Percentiles rank a stretch among this genome's conserved stretches.
Conservation (phyloP, 768 basidiomycete species). For the Sporobolomyces roseus region DNA sequence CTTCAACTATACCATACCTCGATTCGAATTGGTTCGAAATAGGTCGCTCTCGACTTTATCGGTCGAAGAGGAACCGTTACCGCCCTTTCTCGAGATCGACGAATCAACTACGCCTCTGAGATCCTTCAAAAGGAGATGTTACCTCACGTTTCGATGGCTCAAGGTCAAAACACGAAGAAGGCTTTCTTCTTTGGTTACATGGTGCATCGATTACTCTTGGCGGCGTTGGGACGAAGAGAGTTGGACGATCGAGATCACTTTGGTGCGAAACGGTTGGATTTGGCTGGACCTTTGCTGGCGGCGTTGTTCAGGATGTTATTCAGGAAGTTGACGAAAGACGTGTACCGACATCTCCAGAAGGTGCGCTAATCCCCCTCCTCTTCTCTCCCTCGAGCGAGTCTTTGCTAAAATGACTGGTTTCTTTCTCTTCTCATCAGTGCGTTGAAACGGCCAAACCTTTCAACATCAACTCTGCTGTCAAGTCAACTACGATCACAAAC, state of each 20-base stretch:
- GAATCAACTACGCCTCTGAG: conserved; percentile 93
- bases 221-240: conserved; percentile 88
- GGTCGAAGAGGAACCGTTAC: conserved; percentile 95
- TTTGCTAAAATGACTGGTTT: neutral
- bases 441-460: conserved; percentile 96
- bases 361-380: conserved; percentile 51
- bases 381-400: neutral
- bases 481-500: conserved; percentile 95
- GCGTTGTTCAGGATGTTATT: conserved; percentile 97
- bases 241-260: conserved; percentile 99
- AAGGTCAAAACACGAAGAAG: conserved; percentile 95
- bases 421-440: conserved; percentile 58
- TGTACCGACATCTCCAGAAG: conserved; percentile 95
- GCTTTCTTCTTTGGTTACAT: conserved; percentile 99
- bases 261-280: conserved; percentile 92
- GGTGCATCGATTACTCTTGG: conserved; percentile 91
- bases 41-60: conserved; percentile 88
- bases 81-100: conserved; percentile 82
- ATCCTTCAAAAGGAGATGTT: conserved; percentile 98
- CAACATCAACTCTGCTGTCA: conserved; percentile 82
- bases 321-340: conserved; percentile 91
- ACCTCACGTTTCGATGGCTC: conserved; percentile 91
- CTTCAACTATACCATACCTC: neutral
- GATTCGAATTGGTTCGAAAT: neutral
- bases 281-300: conserved; percentile 93